phyloP scores from a whole-genome alignment of 768 basidiomycete species.

The Obba rivulosa region DNA sequence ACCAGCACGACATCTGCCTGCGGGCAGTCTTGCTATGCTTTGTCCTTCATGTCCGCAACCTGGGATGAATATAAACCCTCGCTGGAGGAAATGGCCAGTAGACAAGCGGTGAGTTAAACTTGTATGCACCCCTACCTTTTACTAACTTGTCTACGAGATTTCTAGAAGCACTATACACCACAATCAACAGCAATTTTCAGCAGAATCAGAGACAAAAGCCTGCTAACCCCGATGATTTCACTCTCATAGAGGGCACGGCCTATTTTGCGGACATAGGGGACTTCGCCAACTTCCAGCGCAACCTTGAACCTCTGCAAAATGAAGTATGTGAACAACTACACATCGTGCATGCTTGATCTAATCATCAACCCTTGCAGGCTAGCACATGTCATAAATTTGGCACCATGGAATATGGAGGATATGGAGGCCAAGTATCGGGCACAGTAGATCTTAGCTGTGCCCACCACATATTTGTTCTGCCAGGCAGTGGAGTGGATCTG shows the following conservation, averaged over 20 bases:
- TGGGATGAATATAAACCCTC: constrained; percentile 11
- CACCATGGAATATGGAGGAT: constrained; percentile 8
- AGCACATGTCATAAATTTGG: constrained; percentile 14
- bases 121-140: too few relatives aligned
- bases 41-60: constrained; percentile 23
- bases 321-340: constrained; percentile 3
- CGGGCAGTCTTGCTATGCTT: constrained; percentile 10
- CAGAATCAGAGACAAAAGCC: constrained; percentile 8
- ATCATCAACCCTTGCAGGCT: neutral
- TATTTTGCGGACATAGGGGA: constrained; percentile 11
- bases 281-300: neutral
- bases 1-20: neutral
- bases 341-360: neutral
- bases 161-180: constrained; percentile 7
- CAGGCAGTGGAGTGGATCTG: constrained; percentile 13
- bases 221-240: constrained; percentile 5
- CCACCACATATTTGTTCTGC: constrained; percentile 11
- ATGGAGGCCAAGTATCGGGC: constrained; percentile 10
- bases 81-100: constrained; percentile 7
- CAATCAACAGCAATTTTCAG: constrained; percentile 13
- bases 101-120: neutral
- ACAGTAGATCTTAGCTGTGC: constrained; percentile 11
- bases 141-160: neutral
- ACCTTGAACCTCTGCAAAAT: neutral
- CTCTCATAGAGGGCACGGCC: constrained; percentile 5